Base-by-base conservation (phyloP, 2,329 filamentous ascomycete genomes). In the Scleromitrula shiraiana region DNA sequence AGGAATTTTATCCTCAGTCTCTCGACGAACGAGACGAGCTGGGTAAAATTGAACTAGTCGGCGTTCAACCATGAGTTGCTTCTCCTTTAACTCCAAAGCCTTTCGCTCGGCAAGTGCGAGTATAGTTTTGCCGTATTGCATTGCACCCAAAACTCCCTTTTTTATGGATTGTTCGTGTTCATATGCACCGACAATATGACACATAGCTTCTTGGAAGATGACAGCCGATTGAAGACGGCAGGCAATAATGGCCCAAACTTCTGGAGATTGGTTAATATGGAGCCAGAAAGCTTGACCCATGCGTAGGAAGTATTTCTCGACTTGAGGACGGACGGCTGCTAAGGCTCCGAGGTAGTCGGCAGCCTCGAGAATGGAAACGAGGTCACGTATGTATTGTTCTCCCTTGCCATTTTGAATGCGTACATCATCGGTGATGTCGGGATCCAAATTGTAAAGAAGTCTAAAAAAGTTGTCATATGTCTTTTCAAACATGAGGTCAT, bases 401-500 rank as follows among this genome's bases (percentile, higher is more conserved):
- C 29, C 49, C 12, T 42, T 36, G 0, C 33, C 15, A 19, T 50
- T 48, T n/a, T 50, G 24, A 22, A 50, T 37, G 8, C 46, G 33
- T 4, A 22, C 30, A 40, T 59, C 52, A 7, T 44, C 39, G 2
- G 32, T 41, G 35, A 59, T 50, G 7, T 39, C 35, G 4, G 57
- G 56, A 0, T 50, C 41, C 6, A 58, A 23, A 22, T 51, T 53
- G 37, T 58, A 60, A 8, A 61, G 22, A 37, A 53, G 54, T 6
- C 50, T 41, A 49, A 63, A 62, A 33, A 63, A 51, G 10, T 59
- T 62, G 30, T 63, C 60, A 32, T 63, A 62, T 7, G 51, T 43
- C 14, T 51, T 54, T 38, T 57, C 48, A 20, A 50, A 56, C 2
- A 50, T 39, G 2, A 52, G 30, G 2, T 39, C 48, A 3, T n/a